Percentiles rank a stretch among this genome's conserved stretches.
These are phyloP conservation scores for Angomonas ambiguus DNA, from an alignment of 208 protist species.

Conservation along the genomic window DNA sequence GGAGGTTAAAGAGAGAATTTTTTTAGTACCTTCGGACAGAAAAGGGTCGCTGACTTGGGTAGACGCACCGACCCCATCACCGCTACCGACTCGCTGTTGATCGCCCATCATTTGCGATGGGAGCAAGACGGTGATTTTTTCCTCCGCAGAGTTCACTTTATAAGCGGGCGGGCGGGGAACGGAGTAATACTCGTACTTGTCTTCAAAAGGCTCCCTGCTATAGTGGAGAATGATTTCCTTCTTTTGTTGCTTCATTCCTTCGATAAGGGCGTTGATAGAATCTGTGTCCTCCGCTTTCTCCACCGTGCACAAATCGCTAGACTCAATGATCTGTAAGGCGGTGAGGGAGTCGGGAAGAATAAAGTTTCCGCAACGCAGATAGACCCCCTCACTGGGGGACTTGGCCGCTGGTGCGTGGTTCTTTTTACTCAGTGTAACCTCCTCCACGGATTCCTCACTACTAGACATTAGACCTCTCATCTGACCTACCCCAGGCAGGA, in stretches of 20 bases:
- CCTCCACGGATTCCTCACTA: neutral
- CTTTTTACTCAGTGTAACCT: too few species aligned
- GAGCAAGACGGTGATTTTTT: slow-evolving; percentile 15
- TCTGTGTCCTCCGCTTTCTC: neutral
- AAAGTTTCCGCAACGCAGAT: slow-evolving; percentile 55
- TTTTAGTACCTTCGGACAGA: slow-evolving; percentile 38
- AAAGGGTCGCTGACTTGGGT: slow-evolving; percentile 53
- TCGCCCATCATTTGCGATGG: slow-evolving; percentile 21
- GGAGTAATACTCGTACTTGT: slow-evolving; percentile 15
- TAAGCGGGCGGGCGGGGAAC: neutral
- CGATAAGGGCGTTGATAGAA: neutral
- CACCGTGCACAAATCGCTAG: slow-evolving; percentile 14
- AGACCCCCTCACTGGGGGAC: slow-evolving; percentile 22
- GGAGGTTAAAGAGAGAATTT: slow-evolving; percentile 62
- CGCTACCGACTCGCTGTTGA: slow-evolving; percentile 20
- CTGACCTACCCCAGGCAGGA: slow-evolving; percentile 9
- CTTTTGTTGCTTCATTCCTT: slow-evolving; percentile 9
- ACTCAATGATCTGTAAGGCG: slow-evolving; percentile 66
- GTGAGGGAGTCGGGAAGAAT: slow-evolving; percentile 78
- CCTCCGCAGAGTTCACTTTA: neutral
- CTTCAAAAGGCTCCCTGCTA: slow-evolving; percentile 51
- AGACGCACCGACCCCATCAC: slow-evolving; percentile 16
- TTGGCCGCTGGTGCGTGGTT: neutral
- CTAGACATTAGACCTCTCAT: neutral
- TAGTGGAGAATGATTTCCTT: slow-evolving; percentile 54